phyloP scores from a whole-genome alignment of 768 basidiomycete species.

The Arthromyces matolae region DNA sequence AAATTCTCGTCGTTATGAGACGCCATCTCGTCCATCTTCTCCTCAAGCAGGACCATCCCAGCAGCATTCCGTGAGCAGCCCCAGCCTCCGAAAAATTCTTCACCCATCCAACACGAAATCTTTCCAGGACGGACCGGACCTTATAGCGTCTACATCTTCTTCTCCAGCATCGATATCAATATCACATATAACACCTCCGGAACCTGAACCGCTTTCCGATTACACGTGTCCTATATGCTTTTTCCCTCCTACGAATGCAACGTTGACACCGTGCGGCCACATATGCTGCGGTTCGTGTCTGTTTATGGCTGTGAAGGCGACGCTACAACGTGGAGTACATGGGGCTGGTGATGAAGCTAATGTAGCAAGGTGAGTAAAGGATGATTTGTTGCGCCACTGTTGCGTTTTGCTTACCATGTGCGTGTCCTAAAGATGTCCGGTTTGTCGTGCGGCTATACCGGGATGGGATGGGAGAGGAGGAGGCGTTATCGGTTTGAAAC shows the following conservation, averaged over 20 bases:
- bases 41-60: background rate
- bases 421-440: conserved; percentile 50
- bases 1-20: background rate
- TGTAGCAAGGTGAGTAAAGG: conserved; percentile 34
- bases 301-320: conserved; percentile 66
- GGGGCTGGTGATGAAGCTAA: conserved; percentile 24
- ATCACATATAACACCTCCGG: conserved; percentile 8
- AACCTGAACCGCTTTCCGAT: conserved; percentile 42
- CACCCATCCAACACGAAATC: conserved; percentile 13
- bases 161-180: conserved; percentile 7
- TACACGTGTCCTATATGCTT: conserved; percentile 83
- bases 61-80: conserved; percentile 19
- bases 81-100: conserved; percentile 23
- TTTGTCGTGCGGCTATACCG: conserved; percentile 62
- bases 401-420: too few species aligned
- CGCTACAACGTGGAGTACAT: conserved; percentile 43
- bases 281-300: conserved; percentile 75
- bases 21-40: background rate
- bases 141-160: conserved; percentile 2
- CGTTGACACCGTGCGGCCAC: conserved; percentile 78
- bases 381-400: conserved; percentile 4
- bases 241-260: conserved; percentile 68
- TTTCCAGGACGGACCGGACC: conserved; percentile 3
- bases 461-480: conserved; percentile 72
- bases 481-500: conserved; percentile 61